These are phyloP conservation scores for Podaxis sp. DNA, from an alignment of 768 basidiomycete genomes.

Conservation along the genomic window DNA sequence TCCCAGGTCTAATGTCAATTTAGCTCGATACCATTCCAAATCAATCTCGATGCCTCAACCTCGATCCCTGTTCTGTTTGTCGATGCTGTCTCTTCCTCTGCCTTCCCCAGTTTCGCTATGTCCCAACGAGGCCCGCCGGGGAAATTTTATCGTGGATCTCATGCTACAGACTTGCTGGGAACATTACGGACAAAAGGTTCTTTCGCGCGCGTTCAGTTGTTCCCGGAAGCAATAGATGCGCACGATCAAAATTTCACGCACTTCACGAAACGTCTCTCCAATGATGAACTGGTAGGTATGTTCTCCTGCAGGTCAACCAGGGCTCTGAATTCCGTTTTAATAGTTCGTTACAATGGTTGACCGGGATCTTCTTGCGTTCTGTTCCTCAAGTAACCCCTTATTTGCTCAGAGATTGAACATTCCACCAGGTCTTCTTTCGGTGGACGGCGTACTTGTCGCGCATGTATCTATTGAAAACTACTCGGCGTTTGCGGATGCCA, in stretches of 20 bases:
- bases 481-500: constrained; percentile 57
- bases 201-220: constrained; percentile 44
- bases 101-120: constrained; percentile 38
- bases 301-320: neutral
- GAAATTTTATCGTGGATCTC: constrained; percentile 54
- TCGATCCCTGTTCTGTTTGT: constrained; percentile 50
- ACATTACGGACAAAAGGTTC: constrained; percentile 52
- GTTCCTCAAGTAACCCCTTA: constrained; percentile 48
- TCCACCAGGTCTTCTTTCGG: constrained; percentile 43
- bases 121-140: constrained; percentile 49
- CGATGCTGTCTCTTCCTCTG: constrained; percentile 33
- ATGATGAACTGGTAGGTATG: constrained; percentile 52
- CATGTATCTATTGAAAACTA: constrained; percentile 59
- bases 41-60: constrained; percentile 51
- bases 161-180: constrained; percentile 50
- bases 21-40: constrained; percentile 37
- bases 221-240: constrained; percentile 36
- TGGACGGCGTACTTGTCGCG: constrained; percentile 48
- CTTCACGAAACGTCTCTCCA: constrained; percentile 49
- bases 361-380: constrained; percentile 54
- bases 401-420: constrained; percentile 52
- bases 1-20: neutral
- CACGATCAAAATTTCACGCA: constrained; percentile 47
- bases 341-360: constrained; percentile 62
- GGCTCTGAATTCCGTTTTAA: neutral